Evolutionary conservation across 2,329 filamentous ascomycete genomes (phyloP).

Genomic region (Hirsutella thompsonii): DNA sequence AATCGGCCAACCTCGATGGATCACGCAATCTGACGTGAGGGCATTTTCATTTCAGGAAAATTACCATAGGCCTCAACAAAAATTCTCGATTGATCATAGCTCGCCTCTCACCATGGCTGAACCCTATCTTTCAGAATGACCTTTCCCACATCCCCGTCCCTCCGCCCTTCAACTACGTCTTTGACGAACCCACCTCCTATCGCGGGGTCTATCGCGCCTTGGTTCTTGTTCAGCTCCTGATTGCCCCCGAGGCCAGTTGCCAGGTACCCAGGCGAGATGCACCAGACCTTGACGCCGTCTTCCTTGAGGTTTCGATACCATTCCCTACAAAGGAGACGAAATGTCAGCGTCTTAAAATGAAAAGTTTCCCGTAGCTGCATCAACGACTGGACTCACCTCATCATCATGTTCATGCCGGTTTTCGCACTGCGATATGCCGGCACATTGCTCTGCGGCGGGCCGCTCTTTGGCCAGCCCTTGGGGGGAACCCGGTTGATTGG

Average conservation of each 20-base stretch:
- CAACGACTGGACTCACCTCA: background rate
- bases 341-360: background rate
- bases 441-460: conserved; percentile 20
- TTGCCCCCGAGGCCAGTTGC: conserved; percentile 29
- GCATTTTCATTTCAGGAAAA: too few relatives aligned
- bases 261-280: conserved; percentile 33
- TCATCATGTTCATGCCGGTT: conserved; percentile 15
- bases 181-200: conserved; percentile 23
- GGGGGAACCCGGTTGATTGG: conserved; percentile 6
- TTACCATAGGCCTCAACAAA: too few relatives aligned
- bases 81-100: too few relatives aligned
- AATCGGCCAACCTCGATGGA: too few relatives aligned
- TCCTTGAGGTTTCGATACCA: conserved; percentile 29
- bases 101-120: conserved; percentile 18
- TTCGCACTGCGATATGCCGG: conserved; percentile 6
- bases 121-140: conserved; percentile 16
- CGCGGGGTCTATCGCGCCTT: conserved; percentile 20
- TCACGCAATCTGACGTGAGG: too few relatives aligned
- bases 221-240: conserved; percentile 16
- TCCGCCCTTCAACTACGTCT: conserved; percentile 26
- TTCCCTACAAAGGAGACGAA: background rate
- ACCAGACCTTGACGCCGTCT: conserved; percentile 37
- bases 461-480: conserved; percentile 37
- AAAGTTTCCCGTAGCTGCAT: background rate
- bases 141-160: conserved; percentile 27